Evolutionary conservation across 2,329 filamentous ascomycete species (phyloP), one percentile per base, ranked within the genome.

Genomic region (Cryphonectria naterciae): DNA sequence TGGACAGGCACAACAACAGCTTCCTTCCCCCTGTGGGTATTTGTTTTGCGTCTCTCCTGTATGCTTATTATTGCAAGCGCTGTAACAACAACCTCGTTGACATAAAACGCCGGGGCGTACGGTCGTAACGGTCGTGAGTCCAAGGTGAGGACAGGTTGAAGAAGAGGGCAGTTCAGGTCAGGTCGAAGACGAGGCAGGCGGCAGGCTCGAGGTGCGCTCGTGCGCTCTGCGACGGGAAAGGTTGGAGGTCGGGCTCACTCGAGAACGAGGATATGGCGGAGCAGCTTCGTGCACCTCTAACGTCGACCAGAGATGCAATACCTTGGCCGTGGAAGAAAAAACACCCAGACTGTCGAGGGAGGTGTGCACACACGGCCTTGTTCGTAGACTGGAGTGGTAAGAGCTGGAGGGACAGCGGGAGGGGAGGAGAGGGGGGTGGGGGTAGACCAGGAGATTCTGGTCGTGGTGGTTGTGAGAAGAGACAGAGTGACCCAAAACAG

Each of bases 1-100:
- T 67, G 43, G 67, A 52, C 41, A 37, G 62, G 67, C 70, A 69
- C 68, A 56, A 41, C 58, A 64, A 35, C 58, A 64, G 65, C 63
- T 54, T 37, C 56, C 39, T 49, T 49, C 64, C 54, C 61, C n/a
- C 28, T 8, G 10, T 35, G 41, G 61, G 52, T 58, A 28, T 54
- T 41, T 68, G 54, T 69, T 10, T 10, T 65, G 43, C 19, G 7
- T 63, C 46, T 49, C 56, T 65, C 58, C 46, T 49, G 65, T 62
- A 41, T 54, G 67, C 25, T 68, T 41, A 35, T 54, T 52, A 56
- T 32, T 71, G 35, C 35, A 39, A 28, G 62, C 69, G 70, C 58
- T 64, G 41, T 37, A 17, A 35, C 43, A 52, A 60, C 67, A 67
- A 37, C 39, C 52, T 71, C 35, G 52, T 43, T 52, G 25, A 56